Evolutionary conservation across 345 rosid genomes (phyloP).

Genomic region (Gossypium australe): DNA sequence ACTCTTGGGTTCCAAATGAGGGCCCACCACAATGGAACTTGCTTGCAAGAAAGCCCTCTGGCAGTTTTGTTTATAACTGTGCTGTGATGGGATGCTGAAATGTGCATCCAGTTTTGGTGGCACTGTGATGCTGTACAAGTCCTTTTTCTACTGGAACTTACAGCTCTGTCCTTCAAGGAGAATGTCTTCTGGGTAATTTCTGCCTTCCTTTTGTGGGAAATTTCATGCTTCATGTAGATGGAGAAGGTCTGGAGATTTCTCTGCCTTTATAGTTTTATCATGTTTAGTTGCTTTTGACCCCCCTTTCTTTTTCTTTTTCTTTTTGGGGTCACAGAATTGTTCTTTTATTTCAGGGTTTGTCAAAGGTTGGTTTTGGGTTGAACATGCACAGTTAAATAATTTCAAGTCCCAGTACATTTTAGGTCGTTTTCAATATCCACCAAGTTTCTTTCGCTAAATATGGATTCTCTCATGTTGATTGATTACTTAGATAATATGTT

Average conservation of each 20-base stretch:
- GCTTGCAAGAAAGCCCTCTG: constrained; percentile 49
- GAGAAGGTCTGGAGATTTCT: constrained; percentile 14
- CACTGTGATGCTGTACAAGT: constrained; percentile 10
- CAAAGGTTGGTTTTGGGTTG: constrained; percentile 25
- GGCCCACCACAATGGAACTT: constrained; percentile 59
- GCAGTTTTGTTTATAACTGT: constrained; percentile 73
- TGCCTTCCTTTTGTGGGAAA: constrained; percentile 25
- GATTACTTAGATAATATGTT: background rate
- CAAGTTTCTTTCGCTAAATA: constrained; percentile 4
- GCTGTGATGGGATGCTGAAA: constrained; percentile 87
- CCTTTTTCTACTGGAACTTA: constrained; percentile 8
- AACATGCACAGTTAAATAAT: constrained; percentile 33
- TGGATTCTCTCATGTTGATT: constrained; percentile 8
- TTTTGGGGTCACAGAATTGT: background rate
- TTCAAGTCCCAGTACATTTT: constrained; percentile 18
- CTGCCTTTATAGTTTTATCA: constrained; percentile 7
- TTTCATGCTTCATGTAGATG: constrained; percentile 24
- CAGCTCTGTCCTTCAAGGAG: constrained; percentile 18
- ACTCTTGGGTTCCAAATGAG: constrained; percentile 64
- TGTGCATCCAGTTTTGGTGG: constrained; percentile 13
- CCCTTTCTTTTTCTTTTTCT: background rate
- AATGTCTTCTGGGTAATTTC: constrained; percentile 26
- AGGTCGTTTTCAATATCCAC: constrained; percentile 6
- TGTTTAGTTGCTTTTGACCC: constrained; percentile 11
- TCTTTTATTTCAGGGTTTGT: constrained; percentile 17